Evolutionary conservation across 2,329 filamentous ascomycete genomes (phyloP), one percentile per base, ranked within the genome.

Genomic region (Hymenoscyphus occultus): DNA sequence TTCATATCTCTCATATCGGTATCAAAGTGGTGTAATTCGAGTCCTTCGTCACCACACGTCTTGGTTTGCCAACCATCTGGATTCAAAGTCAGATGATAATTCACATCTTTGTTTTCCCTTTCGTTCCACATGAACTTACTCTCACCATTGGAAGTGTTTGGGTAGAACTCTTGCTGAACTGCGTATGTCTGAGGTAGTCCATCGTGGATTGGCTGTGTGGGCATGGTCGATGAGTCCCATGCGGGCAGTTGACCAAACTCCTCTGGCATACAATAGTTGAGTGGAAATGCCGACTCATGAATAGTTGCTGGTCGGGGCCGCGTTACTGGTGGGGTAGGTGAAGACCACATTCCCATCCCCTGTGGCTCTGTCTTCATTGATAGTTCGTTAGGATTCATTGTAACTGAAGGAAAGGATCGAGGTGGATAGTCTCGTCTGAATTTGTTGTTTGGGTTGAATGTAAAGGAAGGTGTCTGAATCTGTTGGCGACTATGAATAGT

Each of bases 91-190:
- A 74, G 71, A 66, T 67, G 61, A 59, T 62, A 62, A 61, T 66
- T 67, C 39, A 62, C 58, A 42, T 69, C 59, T 58, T 56, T 63
- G 45, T 57, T 64, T 60, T 40, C 64, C 39, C 64, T 65, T 39
- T 69, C 67, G n/a, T 69, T 65, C 65, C 69, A 63, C 60, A 69
- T 57, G 54, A 61, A 70, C 81, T 81, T 76, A 83, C 82, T 79
- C 67, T 78, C 80, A 63, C 82, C 81, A 74, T 82, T 79, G 10
- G 80, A 78, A 28, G 80, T 79, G 28, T 80, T 73, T 59, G 83
- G 81, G 68, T 84, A 87, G 69, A 82, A 83, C 64, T 86, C 82
- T 69, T 86, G 84, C 68, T 85, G 84, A 73, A 86, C 82, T 22
- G 84, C 83, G 67, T 85, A 81, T 9, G 83, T 83, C 59, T 84